Evolutionary conservation across 176 grass and related monocot genomes (phyloP).

Genomic region (Eragrostis nindensis): DNA sequence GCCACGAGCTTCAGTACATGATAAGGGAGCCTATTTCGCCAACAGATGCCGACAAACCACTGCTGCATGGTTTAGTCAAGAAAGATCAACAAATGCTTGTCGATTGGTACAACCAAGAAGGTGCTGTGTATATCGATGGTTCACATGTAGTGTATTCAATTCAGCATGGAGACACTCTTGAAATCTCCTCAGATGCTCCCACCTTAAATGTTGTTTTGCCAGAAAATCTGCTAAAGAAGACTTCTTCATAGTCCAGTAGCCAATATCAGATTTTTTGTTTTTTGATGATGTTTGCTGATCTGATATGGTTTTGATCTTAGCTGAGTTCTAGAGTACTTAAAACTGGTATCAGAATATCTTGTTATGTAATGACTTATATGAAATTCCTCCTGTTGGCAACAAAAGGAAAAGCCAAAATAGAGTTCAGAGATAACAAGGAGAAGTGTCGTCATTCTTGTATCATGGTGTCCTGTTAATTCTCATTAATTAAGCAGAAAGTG

Average conservation of each 20-base stretch:
- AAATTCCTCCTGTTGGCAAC: background rate
- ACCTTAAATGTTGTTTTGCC: conserved; percentile 82
- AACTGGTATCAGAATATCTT: background rate
- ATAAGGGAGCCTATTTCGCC: conserved; percentile 85
- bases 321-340: conserved; percentile 24
- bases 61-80: conserved; percentile 79
- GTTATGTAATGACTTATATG: conserved; percentile 5
- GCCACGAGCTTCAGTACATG: conserved; percentile 88
- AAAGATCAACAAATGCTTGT: conserved; percentile 52
- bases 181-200: conserved; percentile 72
- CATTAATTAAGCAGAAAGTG: conserved; percentile 1
- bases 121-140: conserved; percentile 82
- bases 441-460: background rate
- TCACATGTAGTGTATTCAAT: conserved; percentile 73
- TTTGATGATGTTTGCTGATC: conserved; percentile 39
- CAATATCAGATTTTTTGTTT: too few relatives aligned
- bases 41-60: conserved; percentile 44
- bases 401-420: background rate
- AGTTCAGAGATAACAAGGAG: conserved; percentile 12
- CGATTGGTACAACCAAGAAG: conserved; percentile 81
- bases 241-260: conserved; percentile 42
- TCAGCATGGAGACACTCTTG: conserved; percentile 75
- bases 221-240: conserved; percentile 48
- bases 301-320: conserved; percentile 21
- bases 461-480: background rate